These are phyloP conservation scores for Saturnispora halmiae DNA, from an alignment of 805 yeast species.

Conservation along the genomic window DNA sequence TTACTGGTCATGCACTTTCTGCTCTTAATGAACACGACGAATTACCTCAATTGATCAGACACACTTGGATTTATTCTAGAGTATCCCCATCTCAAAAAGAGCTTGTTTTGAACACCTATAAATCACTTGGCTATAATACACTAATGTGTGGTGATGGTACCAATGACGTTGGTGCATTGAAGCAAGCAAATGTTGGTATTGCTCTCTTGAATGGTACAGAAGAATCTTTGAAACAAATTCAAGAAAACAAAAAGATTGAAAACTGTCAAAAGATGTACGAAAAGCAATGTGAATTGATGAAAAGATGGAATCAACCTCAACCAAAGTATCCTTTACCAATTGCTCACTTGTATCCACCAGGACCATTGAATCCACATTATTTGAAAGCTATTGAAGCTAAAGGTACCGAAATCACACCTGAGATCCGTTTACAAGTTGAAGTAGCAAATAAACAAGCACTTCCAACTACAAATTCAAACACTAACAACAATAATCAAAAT, in stretches of 20 bases:
- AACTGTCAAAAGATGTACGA: constrained; percentile 59
- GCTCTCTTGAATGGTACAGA: constrained; percentile 97
- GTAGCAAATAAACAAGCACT: constrained; percentile 32
- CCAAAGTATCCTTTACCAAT: constrained; percentile 79
- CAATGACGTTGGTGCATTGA: constrained; percentile 98
- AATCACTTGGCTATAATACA: constrained; percentile 83
- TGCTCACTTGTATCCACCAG: constrained; percentile 96
- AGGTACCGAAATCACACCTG: constrained; percentile 74
- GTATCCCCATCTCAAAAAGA: constrained; percentile 96
- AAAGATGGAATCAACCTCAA: constrained; percentile 72
- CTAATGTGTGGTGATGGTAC: constrained; percentile 99
- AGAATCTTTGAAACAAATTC: constrained; percentile 82
- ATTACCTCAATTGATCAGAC: constrained; percentile 63
- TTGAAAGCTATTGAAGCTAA: constrained; percentile 75
- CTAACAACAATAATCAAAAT: constrained; percentile 26
- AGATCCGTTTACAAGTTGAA: constrained; percentile 51
- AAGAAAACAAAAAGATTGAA: constrained; percentile 67
- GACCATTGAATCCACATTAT: constrained; percentile 82
- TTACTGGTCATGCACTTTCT: constrained; percentile 84
- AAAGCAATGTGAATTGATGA: constrained; percentile 73
- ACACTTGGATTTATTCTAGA: constrained; percentile 96
- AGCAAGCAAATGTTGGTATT: constrained; percentile 97
- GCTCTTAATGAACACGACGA: constrained; percentile 60
- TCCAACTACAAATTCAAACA: constrained; percentile 22
- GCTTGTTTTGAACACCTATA: constrained; percentile 72